Evolutionary conservation across 164 flowering plant genomes (phyloP).

Genomic region (Aristolochia contorta): DNA sequence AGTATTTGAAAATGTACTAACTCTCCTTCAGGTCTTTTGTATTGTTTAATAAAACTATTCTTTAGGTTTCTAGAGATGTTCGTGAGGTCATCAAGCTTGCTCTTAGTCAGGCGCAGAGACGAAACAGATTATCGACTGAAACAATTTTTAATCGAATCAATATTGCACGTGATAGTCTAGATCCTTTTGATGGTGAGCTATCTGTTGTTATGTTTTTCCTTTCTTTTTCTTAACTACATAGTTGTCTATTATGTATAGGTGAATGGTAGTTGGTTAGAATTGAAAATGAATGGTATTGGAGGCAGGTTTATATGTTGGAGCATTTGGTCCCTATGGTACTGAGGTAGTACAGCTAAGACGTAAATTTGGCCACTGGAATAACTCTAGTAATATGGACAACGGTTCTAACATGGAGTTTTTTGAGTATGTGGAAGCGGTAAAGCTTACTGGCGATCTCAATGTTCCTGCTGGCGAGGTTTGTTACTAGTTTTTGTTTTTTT

Average conservation of each 20-base stretch:
- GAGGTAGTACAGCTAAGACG: slow-evolving; percentile 92
- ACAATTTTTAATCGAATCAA: slow-evolving; percentile 65
- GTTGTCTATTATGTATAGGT: not conserved
- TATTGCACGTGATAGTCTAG: slow-evolving; percentile 43
- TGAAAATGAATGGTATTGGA: slow-evolving; percentile 6
- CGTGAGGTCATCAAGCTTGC: slow-evolving; percentile 86
- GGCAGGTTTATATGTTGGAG: slow-evolving; percentile 83
- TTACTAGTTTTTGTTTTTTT: not conserved
- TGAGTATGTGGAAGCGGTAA: slow-evolving; percentile 95
- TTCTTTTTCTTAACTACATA: not conserved
- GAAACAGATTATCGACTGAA: slow-evolving; percentile 42
- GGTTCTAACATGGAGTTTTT: slow-evolving; percentile 71
- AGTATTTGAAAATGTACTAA: not conserved
- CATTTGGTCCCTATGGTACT: slow-evolving; percentile 90
- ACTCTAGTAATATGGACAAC: slow-evolving; percentile 22
- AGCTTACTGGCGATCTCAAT: slow-evolving; percentile 89
- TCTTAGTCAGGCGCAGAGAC: slow-evolving; percentile 72
- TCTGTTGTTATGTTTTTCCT: not conserved
- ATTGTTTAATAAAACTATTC: slow-evolving; percentile 4
- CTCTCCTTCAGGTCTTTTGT: not conserved
- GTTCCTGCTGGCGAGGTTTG: slow-evolving; percentile 95
- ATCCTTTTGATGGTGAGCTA: slow-evolving; percentile 74
- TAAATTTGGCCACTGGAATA: slow-evolving; percentile 78
- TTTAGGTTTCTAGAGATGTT: slow-evolving; percentile 62
- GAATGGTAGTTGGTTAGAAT: not conserved